Base-by-base conservation (phyloP, 164 flowering plant species). In the Dillenia turbinata region DNA sequence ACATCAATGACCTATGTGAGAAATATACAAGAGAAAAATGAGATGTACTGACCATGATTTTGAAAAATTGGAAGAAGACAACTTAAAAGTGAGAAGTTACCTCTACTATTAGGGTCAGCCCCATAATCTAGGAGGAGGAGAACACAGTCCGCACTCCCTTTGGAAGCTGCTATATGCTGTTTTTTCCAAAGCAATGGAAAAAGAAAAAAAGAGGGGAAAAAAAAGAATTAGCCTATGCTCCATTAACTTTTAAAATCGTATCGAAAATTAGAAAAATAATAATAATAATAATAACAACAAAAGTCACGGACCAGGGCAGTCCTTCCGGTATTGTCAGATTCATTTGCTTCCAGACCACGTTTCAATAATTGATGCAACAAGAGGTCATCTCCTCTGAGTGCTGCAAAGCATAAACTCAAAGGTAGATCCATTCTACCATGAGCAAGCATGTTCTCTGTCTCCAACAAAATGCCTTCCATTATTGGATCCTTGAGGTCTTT, bases 351-450 rank as follows among this genome's bases (percentile, higher is more conserved):
- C 17, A 86, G 73, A 14, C 92, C 95, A 7, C 85, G 77, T 66
- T 77, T 85, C 71, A 91, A 72, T 74, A 91, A 70, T 62, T 86
- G 86, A 57, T 79, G 79, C 75, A 91, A 56, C 59, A 94, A 60
- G 50, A 69, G 66, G 59, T 88, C 93, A 64, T 94, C 97, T 65
- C 88, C 93, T 77, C 93, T 85, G 3, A 68, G 51, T 13, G 91
- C 71, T 26, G 97, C 97, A 75, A 91, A 94, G 70, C 90, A 86
- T 47, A 94, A 74, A 68, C 84, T 89, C 43, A 95, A 85, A 44
- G 97, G 97, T 55, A 94, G 79, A 73, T 95, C 96, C 85, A 90
- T 70, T 74, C 91, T 82, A 45, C 97, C 99, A 55, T 80, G 82
- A 61, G 96, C 86, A 26, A 92, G 73, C 99, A 93, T 87, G 75